Conservation (phyloP, 768 basidiomycete genomes). For the Lactarius pseudohatsudake region DNA sequence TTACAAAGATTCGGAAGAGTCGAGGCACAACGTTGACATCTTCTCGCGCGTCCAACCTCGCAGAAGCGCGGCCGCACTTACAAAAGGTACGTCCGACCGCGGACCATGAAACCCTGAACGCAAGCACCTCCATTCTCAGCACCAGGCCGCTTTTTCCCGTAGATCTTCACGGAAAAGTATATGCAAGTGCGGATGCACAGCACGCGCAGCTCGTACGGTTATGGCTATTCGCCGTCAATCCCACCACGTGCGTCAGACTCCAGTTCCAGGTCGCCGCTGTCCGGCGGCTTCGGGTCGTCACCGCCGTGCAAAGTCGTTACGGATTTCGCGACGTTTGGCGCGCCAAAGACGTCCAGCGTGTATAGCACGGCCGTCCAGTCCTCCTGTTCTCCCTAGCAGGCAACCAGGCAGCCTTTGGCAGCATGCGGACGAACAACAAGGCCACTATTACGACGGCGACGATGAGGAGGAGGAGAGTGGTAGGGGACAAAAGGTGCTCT, state of each 20-base stretch:
- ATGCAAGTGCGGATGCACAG: conserved; percentile 67
- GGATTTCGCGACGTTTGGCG: conserved; percentile 86
- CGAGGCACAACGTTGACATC: conserved; percentile 83
- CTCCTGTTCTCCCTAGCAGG: conserved; percentile 78
- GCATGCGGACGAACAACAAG: conserved; percentile 51
- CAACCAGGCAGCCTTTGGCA: conserved; percentile 85
- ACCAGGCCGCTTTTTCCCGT: conserved; percentile 18
- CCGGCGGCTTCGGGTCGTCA: conserved; percentile 37
- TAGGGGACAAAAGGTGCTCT: conserved; percentile 68
- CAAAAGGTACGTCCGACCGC: conserved; percentile 60
- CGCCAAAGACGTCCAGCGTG: conserved; percentile 70
- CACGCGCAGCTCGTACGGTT: conserved; percentile 52
- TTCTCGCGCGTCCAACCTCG: conserved; percentile 73
- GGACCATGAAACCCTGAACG: neutral
- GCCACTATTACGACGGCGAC: conserved; percentile 64
- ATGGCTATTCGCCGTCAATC: conserved; percentile 52
- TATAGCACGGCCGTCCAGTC: conserved; percentile 81
- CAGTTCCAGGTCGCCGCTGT: conserved; percentile 42
- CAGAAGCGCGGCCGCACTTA: conserved; percentile 72
- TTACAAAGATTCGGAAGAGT: conserved; percentile 88
- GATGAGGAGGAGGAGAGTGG: conserved; percentile 57
- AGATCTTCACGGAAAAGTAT: conserved; percentile 99
- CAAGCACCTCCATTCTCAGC: neutral
- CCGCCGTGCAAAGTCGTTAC: conserved; percentile 74
- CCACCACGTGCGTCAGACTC: conserved; percentile 43